A percentile compares a stretch with the other conserved stretches of the same genome.
Evolutionary conservation across 139 green algal genomes (phyloP).

Genomic region (Micromonas commoda): DNA sequence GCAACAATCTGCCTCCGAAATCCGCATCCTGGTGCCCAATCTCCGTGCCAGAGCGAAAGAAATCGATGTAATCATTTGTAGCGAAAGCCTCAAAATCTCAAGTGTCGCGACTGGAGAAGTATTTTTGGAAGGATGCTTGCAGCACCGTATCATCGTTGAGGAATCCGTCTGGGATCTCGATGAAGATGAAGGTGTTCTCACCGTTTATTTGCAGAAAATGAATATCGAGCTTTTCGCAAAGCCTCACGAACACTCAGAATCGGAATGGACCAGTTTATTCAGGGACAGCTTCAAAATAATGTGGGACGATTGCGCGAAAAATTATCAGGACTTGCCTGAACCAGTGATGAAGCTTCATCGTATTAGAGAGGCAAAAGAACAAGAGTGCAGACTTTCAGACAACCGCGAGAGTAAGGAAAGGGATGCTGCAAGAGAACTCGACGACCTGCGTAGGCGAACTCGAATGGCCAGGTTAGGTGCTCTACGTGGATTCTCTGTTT

Average conservation of each 20-base stretch:
- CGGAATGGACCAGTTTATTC: conserved; percentile 67
- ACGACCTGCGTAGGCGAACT: too few species aligned
- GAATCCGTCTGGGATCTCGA: conserved; percentile 60
- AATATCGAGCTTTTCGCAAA: conserved; percentile 67
- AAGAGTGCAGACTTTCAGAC: too few species aligned
- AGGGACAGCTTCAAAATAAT: conserved; percentile 46
- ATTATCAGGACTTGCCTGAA: conserved; percentile 68
- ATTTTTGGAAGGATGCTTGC: conserved; percentile 57
- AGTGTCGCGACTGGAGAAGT: conserved; percentile 33
- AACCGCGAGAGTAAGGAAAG: too few species aligned
- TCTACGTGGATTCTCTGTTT: background rate
- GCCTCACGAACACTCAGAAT: conserved; percentile 46
- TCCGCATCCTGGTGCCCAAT: conserved; percentile 35
- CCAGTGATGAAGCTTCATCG: conserved; percentile 38
- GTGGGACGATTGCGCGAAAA: conserved; percentile 75
- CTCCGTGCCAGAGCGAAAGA: conserved; percentile 30
- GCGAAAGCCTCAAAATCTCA: background rate
- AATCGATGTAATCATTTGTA: background rate
- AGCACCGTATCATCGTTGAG: conserved; percentile 54
- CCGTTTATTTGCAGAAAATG: conserved; percentile 64
- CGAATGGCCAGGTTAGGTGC: background rate
- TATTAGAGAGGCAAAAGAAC: too few species aligned
- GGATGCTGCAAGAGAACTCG: too few species aligned
- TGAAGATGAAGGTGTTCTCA: conserved; percentile 47
- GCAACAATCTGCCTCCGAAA: conserved; percentile 37